phyloP scores from a whole-genome alignment of 257 asterid genomes.

The Lantana camara region DNA sequence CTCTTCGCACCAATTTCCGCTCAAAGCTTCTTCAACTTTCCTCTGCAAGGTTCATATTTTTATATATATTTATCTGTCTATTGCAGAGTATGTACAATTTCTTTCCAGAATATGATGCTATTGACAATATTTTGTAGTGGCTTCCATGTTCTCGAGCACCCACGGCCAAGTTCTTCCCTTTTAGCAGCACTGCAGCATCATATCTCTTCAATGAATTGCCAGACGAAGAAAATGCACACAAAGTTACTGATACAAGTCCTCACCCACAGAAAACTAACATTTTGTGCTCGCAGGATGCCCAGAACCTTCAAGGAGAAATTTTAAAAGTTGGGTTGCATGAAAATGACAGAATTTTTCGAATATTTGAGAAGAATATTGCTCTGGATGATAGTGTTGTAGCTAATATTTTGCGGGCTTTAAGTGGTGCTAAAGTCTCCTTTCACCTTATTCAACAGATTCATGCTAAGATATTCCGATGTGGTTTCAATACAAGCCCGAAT shows the following conservation, averaged over 20 bases:
- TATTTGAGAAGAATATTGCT: slow-evolving; percentile 31
- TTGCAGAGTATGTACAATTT: background rate
- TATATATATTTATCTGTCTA: background rate
- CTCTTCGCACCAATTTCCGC: slow-evolving; percentile 18
- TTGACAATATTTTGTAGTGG: slow-evolving; percentile 27
- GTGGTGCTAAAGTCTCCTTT: slow-evolving; percentile 37
- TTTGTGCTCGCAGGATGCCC: slow-evolving; percentile 26
- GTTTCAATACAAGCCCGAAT: slow-evolving; percentile 43
- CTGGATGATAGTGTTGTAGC: slow-evolving; percentile 51
- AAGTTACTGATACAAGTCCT: background rate
- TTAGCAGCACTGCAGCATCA: slow-evolving; percentile 33
- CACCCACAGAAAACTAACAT: background rate
- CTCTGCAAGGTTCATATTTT: slow-evolving; percentile 33
- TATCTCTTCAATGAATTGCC: slow-evolving; percentile 24
- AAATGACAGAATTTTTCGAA: slow-evolving; percentile 31
- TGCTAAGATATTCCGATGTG: slow-evolving; percentile 58
- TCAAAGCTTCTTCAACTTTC: slow-evolving; percentile 16
- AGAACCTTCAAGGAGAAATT: slow-evolving; percentile 35
- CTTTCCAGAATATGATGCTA: background rate
- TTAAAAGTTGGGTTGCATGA: slow-evolving; percentile 32
- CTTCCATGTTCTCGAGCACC: slow-evolving; percentile 13
- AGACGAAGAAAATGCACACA: slow-evolving; percentile 29
- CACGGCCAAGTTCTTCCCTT: slow-evolving; percentile 27
- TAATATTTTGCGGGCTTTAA: slow-evolving; percentile 49
- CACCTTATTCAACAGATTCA: slow-evolving; percentile 53